Evolutionary conservation across 2,329 filamentous ascomycete genomes (phyloP).

Genomic region (Fusarium clavum): DNA sequence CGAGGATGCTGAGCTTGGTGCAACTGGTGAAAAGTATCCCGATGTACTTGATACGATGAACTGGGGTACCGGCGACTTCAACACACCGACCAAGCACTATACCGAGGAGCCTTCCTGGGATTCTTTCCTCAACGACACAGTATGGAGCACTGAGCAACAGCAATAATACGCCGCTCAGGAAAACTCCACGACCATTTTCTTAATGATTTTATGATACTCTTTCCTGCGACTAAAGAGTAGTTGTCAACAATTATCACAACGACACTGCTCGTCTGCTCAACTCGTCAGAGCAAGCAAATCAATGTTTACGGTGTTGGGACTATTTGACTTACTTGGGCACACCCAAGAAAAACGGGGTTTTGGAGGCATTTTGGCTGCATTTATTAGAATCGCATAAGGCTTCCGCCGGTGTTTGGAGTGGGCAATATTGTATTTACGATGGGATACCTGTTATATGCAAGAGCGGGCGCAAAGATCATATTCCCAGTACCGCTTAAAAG

Average conservation of each 20-base stretch:
- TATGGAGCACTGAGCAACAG: constrained; percentile 39
- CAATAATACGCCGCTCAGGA: background rate
- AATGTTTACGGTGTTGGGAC: constrained; percentile 9
- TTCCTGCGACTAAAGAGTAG: constrained; percentile 1
- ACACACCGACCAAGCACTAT: constrained; percentile 18
- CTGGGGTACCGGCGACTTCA: constrained; percentile 15
- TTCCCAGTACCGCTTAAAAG: background rate
- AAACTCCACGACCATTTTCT: background rate
- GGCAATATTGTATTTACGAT: background rate
- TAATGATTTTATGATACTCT: constrained; percentile 35
- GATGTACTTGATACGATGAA: constrained; percentile 19
- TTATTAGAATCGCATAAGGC: constrained; percentile 35
- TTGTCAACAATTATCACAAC: constrained; percentile 4
- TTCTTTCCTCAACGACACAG: constrained; percentile 48
- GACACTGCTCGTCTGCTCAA: constrained; percentile 6
- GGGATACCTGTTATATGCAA: background rate
- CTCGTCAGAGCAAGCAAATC: background rate
- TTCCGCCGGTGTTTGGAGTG: constrained; percentile 20
- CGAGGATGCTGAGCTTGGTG: constrained; percentile 4
- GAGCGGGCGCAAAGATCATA: background rate
- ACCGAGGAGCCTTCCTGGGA: constrained; percentile 50
- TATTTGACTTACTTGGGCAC: constrained; percentile 3
- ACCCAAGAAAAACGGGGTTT: constrained; percentile 19
- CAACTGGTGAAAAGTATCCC: constrained; percentile 19
- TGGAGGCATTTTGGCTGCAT: constrained; percentile 26